A percentile compares a stretch with the other conserved stretches of the same genome.
Evolutionary conservation across 345 rosid species (phyloP).

Genomic region (Linum usitatissimum): DNA sequence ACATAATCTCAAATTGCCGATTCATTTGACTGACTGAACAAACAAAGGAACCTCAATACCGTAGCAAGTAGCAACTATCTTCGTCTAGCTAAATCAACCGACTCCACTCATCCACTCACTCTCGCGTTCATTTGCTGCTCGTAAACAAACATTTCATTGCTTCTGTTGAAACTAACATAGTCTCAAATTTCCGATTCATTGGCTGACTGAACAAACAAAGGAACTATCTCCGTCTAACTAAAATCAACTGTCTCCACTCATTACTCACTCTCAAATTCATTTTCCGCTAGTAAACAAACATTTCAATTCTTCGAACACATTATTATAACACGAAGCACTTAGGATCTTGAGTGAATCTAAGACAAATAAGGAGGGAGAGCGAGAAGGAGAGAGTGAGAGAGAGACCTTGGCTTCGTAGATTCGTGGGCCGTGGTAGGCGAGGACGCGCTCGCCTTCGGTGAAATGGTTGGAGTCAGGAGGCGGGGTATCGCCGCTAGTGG

Average conservation of each 20-base stretch:
- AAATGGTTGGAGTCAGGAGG: slow-evolving; percentile 48
- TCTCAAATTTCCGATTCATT: no score
- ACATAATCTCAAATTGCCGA: no score
- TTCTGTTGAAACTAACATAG: no score
- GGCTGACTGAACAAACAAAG: no score
- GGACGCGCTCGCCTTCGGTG: slow-evolving; percentile 86
- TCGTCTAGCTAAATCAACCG: no score
- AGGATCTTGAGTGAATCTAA: slow-evolving; percentile 4
- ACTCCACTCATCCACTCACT: not conserved
- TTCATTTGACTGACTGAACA: not conserved
- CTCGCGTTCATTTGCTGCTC: not conserved
- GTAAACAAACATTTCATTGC: no score
- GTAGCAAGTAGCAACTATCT: not conserved
- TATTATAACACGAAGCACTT: not conserved
- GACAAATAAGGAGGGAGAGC: not conserved
- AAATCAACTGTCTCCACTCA: not conserved
- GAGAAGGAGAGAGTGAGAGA: slow-evolving; percentile 7
- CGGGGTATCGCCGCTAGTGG: slow-evolving; percentile 61
- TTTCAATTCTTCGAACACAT: not conserved
- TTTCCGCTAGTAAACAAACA: no score
- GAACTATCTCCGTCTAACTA: not conserved
- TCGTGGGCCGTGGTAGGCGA: slow-evolving; percentile 93
- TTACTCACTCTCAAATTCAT: not conserved
- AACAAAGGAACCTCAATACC: not conserved
- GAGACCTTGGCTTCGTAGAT: slow-evolving; percentile 92